Evolutionary conservation across 1,139 yeast genomes (phyloP), one percentile per base, ranked within the genome.

Genomic region (Blastobotrys serpentis): DNA sequence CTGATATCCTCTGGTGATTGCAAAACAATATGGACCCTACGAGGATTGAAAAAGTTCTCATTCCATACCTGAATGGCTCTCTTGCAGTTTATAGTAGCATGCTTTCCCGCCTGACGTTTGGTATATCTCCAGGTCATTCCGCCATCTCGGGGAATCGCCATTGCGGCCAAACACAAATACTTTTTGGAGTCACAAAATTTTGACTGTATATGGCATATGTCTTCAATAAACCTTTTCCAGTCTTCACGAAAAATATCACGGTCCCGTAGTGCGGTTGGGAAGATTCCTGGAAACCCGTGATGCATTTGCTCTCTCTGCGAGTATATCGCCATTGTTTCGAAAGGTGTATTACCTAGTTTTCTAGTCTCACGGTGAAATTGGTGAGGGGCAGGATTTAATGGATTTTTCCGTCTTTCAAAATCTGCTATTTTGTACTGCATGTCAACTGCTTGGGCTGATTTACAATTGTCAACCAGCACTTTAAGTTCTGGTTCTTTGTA

Each of bases 141-240:
- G 16, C 34, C 34, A 40, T 46, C 48, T 2, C 42, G 25, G 14
- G 42, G 42, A 7, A 11, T 11, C 4, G 19, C 29, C 17, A 38
- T 8, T n/a, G 6, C 14, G 19, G 25, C 21, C 2, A 14, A 14
- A 11, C 8, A 11, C 2, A 21, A 2, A 21, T 14, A 13, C 39
- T 4, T 18, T 7, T 16, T 21, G 8, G 29, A 14, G n/a, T 23
- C 34, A n/a, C 44, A 11, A 5, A 26, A 23, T 23, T 29, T 14
- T 10, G 45, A 25, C 18, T 44, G 48, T 7, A 38, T 37, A 18
- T 14, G 25, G 40, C 51, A 48, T 13, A 41, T 44, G 42, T 41
- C 46, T 23, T 48, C 48, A 1, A 48, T 13, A 16, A 48, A 48
- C 23, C 40, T 19, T 18, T 32, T 23, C 51, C 51, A 48, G 43